phyloP scores from a whole-genome alignment of 805 yeast genomes.

The Maudiozyma bulderi region DNA sequence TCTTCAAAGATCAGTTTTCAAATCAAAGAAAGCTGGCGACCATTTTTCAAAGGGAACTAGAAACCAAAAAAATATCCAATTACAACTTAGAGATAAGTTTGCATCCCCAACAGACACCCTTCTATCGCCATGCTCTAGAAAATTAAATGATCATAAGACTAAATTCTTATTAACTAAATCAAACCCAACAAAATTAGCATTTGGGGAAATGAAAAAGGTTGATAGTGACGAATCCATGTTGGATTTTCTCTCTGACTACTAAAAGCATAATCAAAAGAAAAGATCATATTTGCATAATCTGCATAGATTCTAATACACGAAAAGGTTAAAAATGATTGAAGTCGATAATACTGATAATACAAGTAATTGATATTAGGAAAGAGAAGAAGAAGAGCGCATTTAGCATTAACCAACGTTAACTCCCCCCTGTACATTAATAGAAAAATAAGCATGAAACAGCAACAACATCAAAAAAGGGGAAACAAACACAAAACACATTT shows the following conservation, averaged over 20 bases:
- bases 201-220: not conserved
- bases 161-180: constrained; percentile 16
- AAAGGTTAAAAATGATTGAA: too few relatives aligned
- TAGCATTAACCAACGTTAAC: too few relatives aligned
- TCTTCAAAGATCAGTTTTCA: constrained; percentile 20
- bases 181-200: constrained; percentile 18
- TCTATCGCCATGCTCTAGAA: constrained; percentile 50
- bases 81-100: constrained; percentile 17
- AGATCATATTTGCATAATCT: not conserved
- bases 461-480: too few relatives aligned
- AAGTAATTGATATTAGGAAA: too few relatives aligned
- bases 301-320: not conserved
- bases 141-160: constrained; percentile 40
- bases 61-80: not conserved
- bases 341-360: too few relatives aligned
- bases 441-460: too few relatives aligned
- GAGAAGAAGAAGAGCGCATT: too few relatives aligned
- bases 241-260: constrained; percentile 4
- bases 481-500: too few relatives aligned
- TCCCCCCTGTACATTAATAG: too few relatives aligned
- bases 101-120: constrained; percentile 52
- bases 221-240: not conserved
- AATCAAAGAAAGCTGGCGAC: constrained; percentile 7
- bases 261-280: not conserved
- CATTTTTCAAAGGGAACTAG: not conserved